Evolutionary conservation across 805 yeast genomes (phyloP), one percentile per base, ranked within the genome.

Genomic region (Starmerella floricola): DNA sequence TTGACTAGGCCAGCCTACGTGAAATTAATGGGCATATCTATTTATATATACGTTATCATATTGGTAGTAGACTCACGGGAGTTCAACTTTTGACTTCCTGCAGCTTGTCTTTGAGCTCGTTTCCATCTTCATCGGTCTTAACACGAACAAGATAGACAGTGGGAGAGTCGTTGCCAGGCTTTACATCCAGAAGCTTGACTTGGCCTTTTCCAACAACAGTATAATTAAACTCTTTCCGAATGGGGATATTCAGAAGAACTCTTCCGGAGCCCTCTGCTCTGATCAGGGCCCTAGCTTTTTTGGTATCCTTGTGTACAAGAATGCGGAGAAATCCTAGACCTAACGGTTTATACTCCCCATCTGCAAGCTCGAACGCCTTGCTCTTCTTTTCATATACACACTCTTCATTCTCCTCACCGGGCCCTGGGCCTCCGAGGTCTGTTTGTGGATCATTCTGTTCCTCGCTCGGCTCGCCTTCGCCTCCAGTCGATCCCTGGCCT

Each of bases 241-340:
- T 60, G n/a, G 67, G 62, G 12, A 76, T 66, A 58, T 88, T 88
- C 46, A 88, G 62, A 35, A 88, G 60, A 13, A 86, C 77, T 52
- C 94, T 73, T 31, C 80, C 79, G 31, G 85, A 77, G 23, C 95
- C 95, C 43, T 87, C 97, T 0, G 95, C 83, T 55, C 97, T 75
- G 17, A 88, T 71, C 29, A 88, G 63, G 12, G 83, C 63, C 58
- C 97, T 74, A 2, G 77, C 58, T 56, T 83, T 83, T 18, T 66
- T 63, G 8, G 79, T 76, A 2, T 65, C 68, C 39, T 70, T 70
- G 53, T 79, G 69, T 44, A 71, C 74, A 42, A 88, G 65, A 11
- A 88, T 66, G 54, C 84, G 81, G 52, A 86, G 66, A 38, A 79
- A 87, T 3, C 97, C 97, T 2, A 86, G 66, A 11, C 97, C 97